Percentiles rank a stretch among this genome's conserved stretches.
Conservation (phyloP, 1,284 basidiomycete genomes). For the Exobasidium cylindrosporum region DNA sequence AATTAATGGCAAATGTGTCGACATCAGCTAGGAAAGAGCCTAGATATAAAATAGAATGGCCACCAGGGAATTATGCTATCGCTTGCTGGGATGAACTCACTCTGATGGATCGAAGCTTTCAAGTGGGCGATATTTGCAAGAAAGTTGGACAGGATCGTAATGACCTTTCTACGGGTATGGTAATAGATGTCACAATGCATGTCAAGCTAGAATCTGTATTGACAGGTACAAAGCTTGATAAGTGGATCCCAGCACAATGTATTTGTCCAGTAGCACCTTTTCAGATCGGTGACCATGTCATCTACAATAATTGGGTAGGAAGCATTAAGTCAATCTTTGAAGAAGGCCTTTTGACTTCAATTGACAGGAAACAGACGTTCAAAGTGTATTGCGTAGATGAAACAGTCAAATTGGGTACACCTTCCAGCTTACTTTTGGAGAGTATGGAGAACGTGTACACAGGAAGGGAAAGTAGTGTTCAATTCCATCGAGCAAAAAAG, state of each 20-base stretch:
- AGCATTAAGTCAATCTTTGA: slow-evolving; percentile 72
- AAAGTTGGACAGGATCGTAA: slow-evolving; percentile 46
- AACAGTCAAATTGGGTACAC: neutral
- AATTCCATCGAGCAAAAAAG: slow-evolving; percentile 24
- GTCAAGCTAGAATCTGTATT: slow-evolving; percentile 74
- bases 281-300: slow-evolving; percentile 59
- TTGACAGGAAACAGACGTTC: neutral
- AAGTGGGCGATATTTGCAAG: slow-evolving; percentile 79
- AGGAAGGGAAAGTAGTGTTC: no score
- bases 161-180: slow-evolving; percentile 66
- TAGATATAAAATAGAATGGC: neutral
- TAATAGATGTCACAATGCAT: slow-evolving; percentile 65
- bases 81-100: slow-evolving; percentile 55
- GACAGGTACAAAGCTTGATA: slow-evolving; percentile 64
- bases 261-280: slow-evolving; percentile 54
- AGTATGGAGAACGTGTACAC: neutral
- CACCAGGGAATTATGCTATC: neutral
- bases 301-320: slow-evolving; percentile 81
- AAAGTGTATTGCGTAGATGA: neutral
- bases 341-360: slow-evolving; percentile 59
- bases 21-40: no score
- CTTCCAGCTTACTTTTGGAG: neutral
- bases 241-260: slow-evolving; percentile 66
- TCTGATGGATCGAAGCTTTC: slow-evolving; percentile 76
- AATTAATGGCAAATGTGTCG: no score